A percentile compares a stretch with the other conserved stretches of the same genome.
Conservation (phyloP, 441 rosid species). For the Gossypium laxum region DNA sequence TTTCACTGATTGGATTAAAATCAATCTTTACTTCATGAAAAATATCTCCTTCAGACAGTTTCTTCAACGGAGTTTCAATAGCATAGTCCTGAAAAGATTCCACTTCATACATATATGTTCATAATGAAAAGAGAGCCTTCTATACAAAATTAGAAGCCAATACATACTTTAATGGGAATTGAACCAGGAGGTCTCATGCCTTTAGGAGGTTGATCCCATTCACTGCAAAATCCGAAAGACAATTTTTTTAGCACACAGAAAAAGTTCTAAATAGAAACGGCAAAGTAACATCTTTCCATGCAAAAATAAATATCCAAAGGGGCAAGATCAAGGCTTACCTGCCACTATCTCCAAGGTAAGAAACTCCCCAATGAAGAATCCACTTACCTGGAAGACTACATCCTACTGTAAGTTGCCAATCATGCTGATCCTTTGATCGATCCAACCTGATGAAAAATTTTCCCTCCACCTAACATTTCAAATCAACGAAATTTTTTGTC, state of each 20-base stretch:
- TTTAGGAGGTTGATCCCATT: constrained; percentile 93
- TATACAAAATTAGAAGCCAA: background rate
- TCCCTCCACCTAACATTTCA: constrained; percentile 52
- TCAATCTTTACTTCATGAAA: constrained; percentile 59
- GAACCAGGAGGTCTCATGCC: constrained; percentile 84
- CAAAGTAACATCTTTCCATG: background rate
- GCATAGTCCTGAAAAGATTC: constrained; percentile 64
- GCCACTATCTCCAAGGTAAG: constrained; percentile 55
- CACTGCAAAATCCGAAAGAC: constrained; percentile 38
- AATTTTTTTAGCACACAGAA: background rate
- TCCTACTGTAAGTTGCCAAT: constrained; percentile 70
- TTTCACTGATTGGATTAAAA: constrained; percentile 36
- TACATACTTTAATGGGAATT: constrained; percentile 53
- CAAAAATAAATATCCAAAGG: background rate
- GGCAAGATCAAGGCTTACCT: constrained; percentile 39
- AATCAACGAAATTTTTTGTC: constrained; percentile 8
- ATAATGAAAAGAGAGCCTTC: background rate
- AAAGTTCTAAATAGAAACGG: background rate
- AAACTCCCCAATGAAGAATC: constrained; percentile 98
- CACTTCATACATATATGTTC: background rate
- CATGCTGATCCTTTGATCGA: constrained; percentile 28
- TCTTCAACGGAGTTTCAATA: constrained; percentile 73
- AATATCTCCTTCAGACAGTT: constrained; percentile 38
- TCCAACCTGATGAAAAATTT: constrained; percentile 55
- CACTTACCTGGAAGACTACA: constrained; percentile 80